Conservation (phyloP, 306 rosid genomes). For the Carpinus fangiana region DNA sequence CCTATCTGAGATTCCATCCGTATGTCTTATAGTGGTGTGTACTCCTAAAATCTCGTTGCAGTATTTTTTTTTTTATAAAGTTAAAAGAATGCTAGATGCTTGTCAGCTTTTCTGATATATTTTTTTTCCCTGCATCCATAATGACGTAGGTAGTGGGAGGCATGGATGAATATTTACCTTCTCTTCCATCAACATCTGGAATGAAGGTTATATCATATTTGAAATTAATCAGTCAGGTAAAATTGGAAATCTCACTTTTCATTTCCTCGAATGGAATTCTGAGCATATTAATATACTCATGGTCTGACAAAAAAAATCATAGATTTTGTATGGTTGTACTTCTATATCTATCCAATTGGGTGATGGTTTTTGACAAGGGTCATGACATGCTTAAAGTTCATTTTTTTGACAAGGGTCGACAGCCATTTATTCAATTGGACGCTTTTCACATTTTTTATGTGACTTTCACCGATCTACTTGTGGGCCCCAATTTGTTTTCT, state of each 20-base stretch:
- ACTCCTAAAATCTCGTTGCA: slow-evolving; percentile 17
- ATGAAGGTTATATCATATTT: slow-evolving; percentile 74
- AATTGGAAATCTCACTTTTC: slow-evolving; percentile 15
- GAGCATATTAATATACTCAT: not conserved
- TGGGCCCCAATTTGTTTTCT: too few relatives aligned
- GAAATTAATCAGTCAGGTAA: slow-evolving; percentile 74
- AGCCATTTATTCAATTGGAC: not conserved
- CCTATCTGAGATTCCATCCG: slow-evolving; percentile 82
- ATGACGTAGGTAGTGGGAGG: slow-evolving; percentile 83
- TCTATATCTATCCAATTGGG: not conserved
- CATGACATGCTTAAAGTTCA: not conserved
- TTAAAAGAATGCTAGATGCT: not conserved
- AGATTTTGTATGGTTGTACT: not conserved
- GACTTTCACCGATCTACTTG: too few relatives aligned
- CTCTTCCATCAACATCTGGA: slow-evolving; percentile 75
- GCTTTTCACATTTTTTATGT: not conserved
- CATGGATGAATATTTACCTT: slow-evolving; percentile 77
- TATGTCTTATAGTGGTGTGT: slow-evolving; percentile 88
- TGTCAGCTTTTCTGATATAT: slow-evolving; percentile 4
- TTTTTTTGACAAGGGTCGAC: not conserved
- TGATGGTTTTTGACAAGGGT: not conserved
- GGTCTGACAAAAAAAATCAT: not conserved
- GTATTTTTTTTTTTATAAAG: slow-evolving; percentile 28
- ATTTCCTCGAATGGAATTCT: not conserved
- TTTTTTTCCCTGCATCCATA: slow-evolving; percentile 24